A percentile compares a stretch with the other conserved stretches of the same genome.
phyloP scores from a whole-genome alignment of 139 green algal species.

The Volvox reticuliferus region DNA sequence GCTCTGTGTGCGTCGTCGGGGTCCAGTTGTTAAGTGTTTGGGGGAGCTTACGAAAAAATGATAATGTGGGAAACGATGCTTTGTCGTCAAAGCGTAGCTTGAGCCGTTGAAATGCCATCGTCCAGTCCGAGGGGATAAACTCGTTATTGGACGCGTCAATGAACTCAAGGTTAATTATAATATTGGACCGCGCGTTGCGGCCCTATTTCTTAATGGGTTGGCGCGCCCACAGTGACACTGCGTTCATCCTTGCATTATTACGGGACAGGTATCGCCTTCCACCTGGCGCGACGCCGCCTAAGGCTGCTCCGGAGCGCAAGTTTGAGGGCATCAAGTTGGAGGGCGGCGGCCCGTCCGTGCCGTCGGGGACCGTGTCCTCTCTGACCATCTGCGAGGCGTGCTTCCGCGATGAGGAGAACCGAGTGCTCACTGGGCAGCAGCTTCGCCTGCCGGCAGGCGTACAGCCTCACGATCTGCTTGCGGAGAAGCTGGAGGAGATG shows the following conservation, averaged over 20 bases:
- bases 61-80: no score
- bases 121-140: no score
- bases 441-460: conserved; percentile 60
- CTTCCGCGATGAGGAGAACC: conserved; percentile 57
- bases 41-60: no score
- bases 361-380: conserved; percentile 49
- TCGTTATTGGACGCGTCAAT: no score
- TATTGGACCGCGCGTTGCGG: neutral
- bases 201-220: neutral
- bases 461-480: conserved; percentile 40
- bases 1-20: neutral
- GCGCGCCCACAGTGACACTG: neutral
- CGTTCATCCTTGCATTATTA: neutral
- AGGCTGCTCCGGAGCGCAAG: conserved; percentile 67
- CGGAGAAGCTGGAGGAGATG: conserved; percentile 48
- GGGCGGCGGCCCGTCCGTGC: conserved; percentile 56
- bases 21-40: no score
- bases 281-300: conserved; percentile 39
- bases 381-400: conserved; percentile 66
- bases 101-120: no score
- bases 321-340: conserved; percentile 92
- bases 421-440: conserved; percentile 28
- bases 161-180: no score
- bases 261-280: conserved; percentile 18
- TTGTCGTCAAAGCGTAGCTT: no score